Percentiles rank a stretch among this genome's conserved stretches.
Conservation (phyloP, 208 protist species). For the Porcisia deanei region DNA sequence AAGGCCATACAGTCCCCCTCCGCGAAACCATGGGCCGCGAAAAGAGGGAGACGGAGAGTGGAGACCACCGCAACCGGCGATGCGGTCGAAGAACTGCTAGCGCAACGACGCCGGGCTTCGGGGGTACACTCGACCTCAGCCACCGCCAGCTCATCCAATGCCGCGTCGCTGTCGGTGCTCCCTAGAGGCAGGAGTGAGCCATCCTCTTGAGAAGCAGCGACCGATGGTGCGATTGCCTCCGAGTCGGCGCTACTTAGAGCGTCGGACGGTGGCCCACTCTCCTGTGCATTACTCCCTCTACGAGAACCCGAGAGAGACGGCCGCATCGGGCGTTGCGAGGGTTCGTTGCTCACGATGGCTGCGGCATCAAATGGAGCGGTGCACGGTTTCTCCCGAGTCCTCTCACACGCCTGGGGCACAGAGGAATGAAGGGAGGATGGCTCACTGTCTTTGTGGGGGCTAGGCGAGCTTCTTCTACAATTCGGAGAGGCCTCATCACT, state of each 20-base stretch:
- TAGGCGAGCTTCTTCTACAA: background rate
- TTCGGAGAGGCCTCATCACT: background rate
- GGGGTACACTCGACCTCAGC: background rate
- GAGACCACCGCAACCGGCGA: background rate
- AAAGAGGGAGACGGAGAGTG: background rate
- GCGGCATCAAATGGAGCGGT: background rate
- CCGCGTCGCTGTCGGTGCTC: background rate
- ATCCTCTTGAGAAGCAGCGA: background rate
- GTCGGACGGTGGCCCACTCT: too few species aligned
- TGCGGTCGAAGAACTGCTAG: background rate
- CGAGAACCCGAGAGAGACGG: background rate
- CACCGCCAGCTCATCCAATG: background rate
- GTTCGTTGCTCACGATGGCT: background rate
- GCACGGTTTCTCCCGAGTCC: background rate
- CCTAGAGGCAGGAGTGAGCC: background rate
- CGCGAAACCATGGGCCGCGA: background rate
- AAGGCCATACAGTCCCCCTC: constrained; percentile 19
- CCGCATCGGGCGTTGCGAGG: background rate
- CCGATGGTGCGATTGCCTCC: background rate
- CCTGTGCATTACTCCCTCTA: background rate
- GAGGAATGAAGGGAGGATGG: background rate
- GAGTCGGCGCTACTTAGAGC: background rate
- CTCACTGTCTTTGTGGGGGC: background rate
- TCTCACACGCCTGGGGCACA: background rate
- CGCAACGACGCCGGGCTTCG: background rate